phyloP scores from a whole-genome alignment of 2,329 filamentous ascomycete genomes.

The Aspergillus sp. region DNA sequence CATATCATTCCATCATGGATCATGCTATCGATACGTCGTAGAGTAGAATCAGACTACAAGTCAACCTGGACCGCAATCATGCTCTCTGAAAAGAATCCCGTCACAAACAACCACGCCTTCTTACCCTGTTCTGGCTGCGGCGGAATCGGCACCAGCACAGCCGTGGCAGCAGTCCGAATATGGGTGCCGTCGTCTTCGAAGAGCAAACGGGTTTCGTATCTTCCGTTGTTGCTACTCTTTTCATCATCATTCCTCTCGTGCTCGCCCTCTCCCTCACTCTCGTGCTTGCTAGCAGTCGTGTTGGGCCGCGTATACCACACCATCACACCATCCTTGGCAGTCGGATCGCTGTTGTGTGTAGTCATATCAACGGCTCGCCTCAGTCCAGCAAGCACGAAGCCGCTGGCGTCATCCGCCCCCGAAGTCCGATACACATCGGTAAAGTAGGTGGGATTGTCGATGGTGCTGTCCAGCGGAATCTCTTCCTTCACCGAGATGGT shows the following conservation, averaged over 20 bases:
- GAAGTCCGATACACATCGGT: conserved; percentile 44
- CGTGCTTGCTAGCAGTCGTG: conserved; percentile 3
- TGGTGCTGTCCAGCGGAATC: conserved; percentile 38
- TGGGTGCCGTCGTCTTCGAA: conserved; percentile 53
- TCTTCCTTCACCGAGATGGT: conserved; percentile 37
- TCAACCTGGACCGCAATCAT: conserved; percentile 50
- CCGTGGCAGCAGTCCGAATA: conserved; percentile 46
- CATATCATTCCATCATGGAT: background rate
- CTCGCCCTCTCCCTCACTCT: background rate
- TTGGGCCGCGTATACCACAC: conserved; percentile 42
- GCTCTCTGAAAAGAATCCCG: conserved; percentile 47
- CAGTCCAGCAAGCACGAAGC: conserved; percentile 48
- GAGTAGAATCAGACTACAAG: conserved; percentile 23
- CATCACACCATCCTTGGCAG: conserved; percentile 37
- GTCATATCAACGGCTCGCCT: conserved; percentile 35
- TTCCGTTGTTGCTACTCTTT: background rate
- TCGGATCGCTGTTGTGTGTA: conserved; percentile 23
- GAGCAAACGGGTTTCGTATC: conserved; percentile 44
- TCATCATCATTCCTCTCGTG: background rate
- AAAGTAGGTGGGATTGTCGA: conserved; percentile 57
- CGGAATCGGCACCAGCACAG: conserved; percentile 49
- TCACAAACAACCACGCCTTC: conserved; percentile 53
- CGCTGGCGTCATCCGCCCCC: conserved; percentile 43
- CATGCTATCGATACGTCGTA: background rate
- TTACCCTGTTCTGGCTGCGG: conserved; percentile 38